phyloP scores from a whole-genome alignment of 805 yeast genomes.

The Lipomyces chichibuensis region DNA sequence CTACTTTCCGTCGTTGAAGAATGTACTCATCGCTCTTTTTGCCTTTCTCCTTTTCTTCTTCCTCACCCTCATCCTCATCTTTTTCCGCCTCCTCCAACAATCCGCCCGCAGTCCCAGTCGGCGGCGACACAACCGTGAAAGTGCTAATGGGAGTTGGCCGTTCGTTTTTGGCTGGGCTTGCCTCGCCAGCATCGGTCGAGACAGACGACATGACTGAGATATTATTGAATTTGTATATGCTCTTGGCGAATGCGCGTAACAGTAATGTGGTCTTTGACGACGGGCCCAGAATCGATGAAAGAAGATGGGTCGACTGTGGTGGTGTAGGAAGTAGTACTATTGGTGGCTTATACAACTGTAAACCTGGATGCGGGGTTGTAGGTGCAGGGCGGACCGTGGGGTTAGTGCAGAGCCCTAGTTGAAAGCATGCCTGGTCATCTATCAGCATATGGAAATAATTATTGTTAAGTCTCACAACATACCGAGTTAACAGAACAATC shows the following conservation, averaged over 20 bases:
- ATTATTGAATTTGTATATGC: slow-evolving; percentile 30
- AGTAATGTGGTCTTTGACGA: slow-evolving; percentile 32
- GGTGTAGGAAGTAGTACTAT: slow-evolving; percentile 24
- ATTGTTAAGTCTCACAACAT: background rate
- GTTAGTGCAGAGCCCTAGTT: slow-evolving; percentile 27
- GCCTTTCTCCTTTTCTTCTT: background rate
- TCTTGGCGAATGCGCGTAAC: slow-evolving; percentile 31
- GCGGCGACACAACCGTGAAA: slow-evolving; percentile 13
- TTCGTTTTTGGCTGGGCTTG: background rate
- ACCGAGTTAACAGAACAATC: slow-evolving; percentile 22
- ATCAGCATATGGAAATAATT: background rate
- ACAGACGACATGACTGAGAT: slow-evolving; percentile 15
- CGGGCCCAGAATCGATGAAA: slow-evolving; percentile 31
- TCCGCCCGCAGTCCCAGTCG: background rate
- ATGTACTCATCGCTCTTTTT: background rate
- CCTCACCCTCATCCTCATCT: background rate
- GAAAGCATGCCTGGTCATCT: slow-evolving; percentile 16
- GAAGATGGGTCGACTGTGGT: slow-evolving; percentile 28
- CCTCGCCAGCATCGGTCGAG: background rate
- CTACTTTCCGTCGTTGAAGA: background rate
- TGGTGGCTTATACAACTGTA: slow-evolving; percentile 31
- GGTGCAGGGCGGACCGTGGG: slow-evolving; percentile 3
- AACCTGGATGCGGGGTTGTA: slow-evolving; percentile 6
- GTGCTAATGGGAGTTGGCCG: slow-evolving; percentile 12
- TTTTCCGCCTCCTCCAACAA: background rate